Conservation (phyloP, 2,329 filamentous ascomycete species). For the Septoria petroselini region DNA sequence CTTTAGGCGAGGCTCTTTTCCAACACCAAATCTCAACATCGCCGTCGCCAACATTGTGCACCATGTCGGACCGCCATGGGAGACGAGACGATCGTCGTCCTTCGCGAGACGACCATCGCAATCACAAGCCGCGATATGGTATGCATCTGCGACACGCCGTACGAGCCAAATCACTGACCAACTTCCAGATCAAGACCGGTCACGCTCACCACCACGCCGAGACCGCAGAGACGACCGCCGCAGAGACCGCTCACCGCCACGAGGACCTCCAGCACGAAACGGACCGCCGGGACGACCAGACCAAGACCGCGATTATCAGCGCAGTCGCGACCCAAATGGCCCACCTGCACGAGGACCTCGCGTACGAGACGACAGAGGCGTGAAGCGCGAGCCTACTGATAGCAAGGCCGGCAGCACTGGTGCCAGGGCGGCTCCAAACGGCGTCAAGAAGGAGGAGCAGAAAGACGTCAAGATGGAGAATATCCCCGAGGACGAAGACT, state of each 20-base stretch:
- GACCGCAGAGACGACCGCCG: constrained; percentile 33
- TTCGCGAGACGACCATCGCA: constrained; percentile 29
- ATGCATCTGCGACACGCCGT: not conserved
- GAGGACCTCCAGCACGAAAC: constrained; percentile 20
- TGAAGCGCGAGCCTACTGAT: constrained; percentile 16
- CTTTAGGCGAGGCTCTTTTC: too few species aligned
- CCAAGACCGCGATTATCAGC: constrained; percentile 26
- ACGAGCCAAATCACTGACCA: constrained; percentile 17
- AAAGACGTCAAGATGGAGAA: constrained; percentile 27
- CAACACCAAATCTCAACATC: not conserved
- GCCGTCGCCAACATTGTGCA: constrained; percentile 14
- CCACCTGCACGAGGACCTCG: constrained; percentile 13
- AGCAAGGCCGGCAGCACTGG: constrained; percentile 5
- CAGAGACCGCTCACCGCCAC: constrained; percentile 32
- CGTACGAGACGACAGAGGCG: constrained; percentile 16
- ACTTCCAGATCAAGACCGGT: constrained; percentile 31
- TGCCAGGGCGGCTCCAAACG: constrained; percentile 2
- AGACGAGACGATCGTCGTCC: constrained; percentile 28
- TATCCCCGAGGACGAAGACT: constrained; percentile 51
- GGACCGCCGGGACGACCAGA: constrained; percentile 25
- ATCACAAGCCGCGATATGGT: constrained; percentile 32
- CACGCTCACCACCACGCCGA: constrained; percentile 33
- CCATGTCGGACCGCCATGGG: constrained; percentile 28
- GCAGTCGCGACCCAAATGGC: constrained; percentile 16
- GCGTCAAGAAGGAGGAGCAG: constrained; percentile 15